These are phyloP conservation scores for Santalum album DNA, from an alignment of 164 flowering plant genomes.

Conservation along the genomic window DNA sequence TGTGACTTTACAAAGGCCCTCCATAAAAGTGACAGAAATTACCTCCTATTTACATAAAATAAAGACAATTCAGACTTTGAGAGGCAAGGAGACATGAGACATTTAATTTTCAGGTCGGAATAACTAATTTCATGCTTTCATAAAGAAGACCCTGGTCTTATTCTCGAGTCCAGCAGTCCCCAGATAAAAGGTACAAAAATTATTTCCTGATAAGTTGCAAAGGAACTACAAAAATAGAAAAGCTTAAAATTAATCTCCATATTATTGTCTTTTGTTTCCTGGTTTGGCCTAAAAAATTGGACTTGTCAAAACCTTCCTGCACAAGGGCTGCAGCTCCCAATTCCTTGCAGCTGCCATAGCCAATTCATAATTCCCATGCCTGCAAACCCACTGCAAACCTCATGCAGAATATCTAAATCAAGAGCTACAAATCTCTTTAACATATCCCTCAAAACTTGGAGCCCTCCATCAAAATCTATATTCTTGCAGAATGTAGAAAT, in stretches of 20 bases:
- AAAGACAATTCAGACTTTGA: too few species aligned
- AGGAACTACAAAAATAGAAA: too few species aligned
- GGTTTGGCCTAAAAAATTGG: conserved; percentile 4
- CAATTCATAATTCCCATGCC: conserved; percentile 31
- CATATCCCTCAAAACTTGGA: conserved; percentile 54
- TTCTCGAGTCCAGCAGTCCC: too few species aligned
- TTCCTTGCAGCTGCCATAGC: conserved; percentile 26
- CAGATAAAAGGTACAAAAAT: too few species aligned
- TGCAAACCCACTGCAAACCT: conserved; percentile 37
- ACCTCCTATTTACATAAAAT: too few species aligned
- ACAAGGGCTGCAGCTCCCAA: conserved; percentile 34
- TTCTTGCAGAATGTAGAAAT: conserved; percentile 48
- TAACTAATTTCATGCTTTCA: too few species aligned
- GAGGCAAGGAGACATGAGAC: too few species aligned
- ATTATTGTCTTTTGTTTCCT: not conserved
- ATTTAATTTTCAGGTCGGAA: too few species aligned
- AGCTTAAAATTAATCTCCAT: not conserved
- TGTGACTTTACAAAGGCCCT: too few species aligned
- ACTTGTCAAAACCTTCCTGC: conserved; percentile 28
- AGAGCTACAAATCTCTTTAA: conserved; percentile 37
- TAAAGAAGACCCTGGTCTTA: too few species aligned
- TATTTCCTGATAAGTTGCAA: too few species aligned
- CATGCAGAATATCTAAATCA: conserved; percentile 28
- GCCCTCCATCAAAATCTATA: conserved; percentile 72
- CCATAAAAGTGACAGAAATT: too few species aligned